Evolutionary conservation across 371 early-diverging fungal genomes (phyloP).

Genomic region (Mortierella sp.): DNA sequence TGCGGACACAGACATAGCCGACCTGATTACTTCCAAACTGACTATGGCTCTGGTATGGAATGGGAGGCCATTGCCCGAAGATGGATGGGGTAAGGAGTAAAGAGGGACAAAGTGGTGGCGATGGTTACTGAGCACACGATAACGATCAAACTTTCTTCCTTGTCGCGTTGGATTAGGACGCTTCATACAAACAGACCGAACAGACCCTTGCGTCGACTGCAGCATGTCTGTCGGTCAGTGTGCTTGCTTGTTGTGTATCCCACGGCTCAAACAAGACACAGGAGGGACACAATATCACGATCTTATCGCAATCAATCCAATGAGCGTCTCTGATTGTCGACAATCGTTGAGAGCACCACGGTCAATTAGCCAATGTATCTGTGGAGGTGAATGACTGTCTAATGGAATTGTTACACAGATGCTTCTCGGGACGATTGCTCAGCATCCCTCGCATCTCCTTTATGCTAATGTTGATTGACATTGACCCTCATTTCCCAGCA

Average conservation of each 20-base stretch:
- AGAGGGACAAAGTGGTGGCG: no score
- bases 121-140: conserved; percentile 25
- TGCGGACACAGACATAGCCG: no score
- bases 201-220: conserved; percentile 3
- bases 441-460: no score
- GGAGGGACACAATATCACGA: background rate
- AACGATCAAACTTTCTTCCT: conserved; percentile 35
- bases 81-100: no score
- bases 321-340: background rate
- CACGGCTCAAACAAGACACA: conserved; percentile 16
- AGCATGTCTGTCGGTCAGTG: background rate
- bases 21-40: no score
- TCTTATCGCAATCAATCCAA: conserved; percentile 12
- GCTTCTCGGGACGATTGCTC: no score
- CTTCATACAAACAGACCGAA: background rate
- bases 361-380: background rate
- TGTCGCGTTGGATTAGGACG: no score
- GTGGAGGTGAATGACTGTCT: background rate
- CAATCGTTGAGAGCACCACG: background rate
- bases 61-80: no score
- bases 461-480: no score
- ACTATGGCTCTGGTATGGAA: no score
- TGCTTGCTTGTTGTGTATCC: conserved; percentile 26
- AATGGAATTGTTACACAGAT: no score
- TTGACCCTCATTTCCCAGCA: no score